These are phyloP conservation scores for Rhodotorula mucilaginosa DNA, from an alignment of 1,284 basidiomycete genomes.

Conservation along the genomic window DNA sequence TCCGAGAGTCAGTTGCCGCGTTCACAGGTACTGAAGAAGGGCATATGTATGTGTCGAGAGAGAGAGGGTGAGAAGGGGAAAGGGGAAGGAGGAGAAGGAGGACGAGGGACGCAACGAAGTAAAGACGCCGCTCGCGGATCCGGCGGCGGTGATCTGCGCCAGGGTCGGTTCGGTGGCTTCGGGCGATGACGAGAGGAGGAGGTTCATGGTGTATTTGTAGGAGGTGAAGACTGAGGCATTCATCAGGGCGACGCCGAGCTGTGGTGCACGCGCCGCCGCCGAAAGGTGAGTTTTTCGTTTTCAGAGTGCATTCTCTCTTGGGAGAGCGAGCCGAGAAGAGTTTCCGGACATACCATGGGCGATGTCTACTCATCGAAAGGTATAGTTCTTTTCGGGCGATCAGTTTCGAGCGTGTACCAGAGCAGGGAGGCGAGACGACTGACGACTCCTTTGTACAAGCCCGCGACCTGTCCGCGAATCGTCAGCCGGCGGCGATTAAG, in stretches of 20 bases:
- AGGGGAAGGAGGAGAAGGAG: neutral
- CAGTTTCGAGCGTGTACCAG: neutral
- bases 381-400: neutral
- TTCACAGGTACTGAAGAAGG: neutral
- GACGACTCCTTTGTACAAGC: conserved; percentile 66
- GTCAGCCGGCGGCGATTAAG: too few relatives aligned
- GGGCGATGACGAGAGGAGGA: conserved; percentile 53
- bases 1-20: neutral
- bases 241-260: conserved; percentile 67
- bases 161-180: conserved; percentile 56
- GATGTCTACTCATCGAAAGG: conserved; percentile 50
- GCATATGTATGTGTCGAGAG: neutral
- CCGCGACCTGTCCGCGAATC: conserved; percentile 52
- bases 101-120: conserved; percentile 60
- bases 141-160: conserved; percentile 69
- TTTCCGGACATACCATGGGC: conserved; percentile 58
- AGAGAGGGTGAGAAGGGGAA: too few relatives aligned
- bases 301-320: neutral
- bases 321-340: neutral
- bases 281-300: too few relatives aligned
- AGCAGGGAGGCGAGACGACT: neutral
- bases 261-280: too few relatives aligned
- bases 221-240: conserved; percentile 73
- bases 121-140: conserved; percentile 70
- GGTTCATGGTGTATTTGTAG: conserved; percentile 66